Evolutionary conservation across 2,329 filamentous ascomycete species (phyloP).

Genomic region (Dactylonectria macrodidyma): DNA sequence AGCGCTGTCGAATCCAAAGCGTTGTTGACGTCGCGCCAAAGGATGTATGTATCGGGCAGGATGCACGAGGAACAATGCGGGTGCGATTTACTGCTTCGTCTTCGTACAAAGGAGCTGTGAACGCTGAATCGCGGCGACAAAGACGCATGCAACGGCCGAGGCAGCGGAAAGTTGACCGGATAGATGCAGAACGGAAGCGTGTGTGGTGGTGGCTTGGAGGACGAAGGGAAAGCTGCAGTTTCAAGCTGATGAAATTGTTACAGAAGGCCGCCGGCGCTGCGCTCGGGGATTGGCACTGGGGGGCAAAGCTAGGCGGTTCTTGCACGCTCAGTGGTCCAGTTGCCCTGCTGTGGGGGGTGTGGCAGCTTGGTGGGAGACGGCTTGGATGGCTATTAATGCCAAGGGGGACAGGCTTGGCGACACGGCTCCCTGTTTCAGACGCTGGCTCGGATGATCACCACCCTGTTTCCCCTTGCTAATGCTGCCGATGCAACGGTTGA

Average conservation of each 20-base stretch:
- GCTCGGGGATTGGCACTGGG: slow-evolving; percentile 34
- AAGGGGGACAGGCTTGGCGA: slow-evolving; percentile 21
- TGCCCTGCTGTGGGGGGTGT: slow-evolving; percentile 17
- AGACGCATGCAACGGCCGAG: background rate
- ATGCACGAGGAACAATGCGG: background rate
- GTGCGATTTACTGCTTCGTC: slow-evolving; percentile 8
- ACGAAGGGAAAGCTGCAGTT: slow-evolving; percentile 33
- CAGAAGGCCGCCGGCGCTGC: slow-evolving; percentile 32
- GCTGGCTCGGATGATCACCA: slow-evolving; percentile 27
- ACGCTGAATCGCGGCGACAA: slow-evolving; percentile 11
- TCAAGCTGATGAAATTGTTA: slow-evolving; percentile 47
- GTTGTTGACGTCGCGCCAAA: slow-evolving; percentile 30
- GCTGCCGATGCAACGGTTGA: slow-evolving; percentile 12
- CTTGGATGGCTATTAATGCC: slow-evolving; percentile 21
- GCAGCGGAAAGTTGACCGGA: background rate
- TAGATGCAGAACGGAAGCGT: slow-evolving; percentile 7
- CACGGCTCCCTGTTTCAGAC: slow-evolving; percentile 32
- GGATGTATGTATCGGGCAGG: slow-evolving; percentile 3
- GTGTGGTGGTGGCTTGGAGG: slow-evolving; percentile 20
- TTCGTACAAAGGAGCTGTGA: background rate
- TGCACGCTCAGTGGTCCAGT: slow-evolving; percentile 17
- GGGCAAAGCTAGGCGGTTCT: background rate
- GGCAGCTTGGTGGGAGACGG: slow-evolving; percentile 4
- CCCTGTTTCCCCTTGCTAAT: slow-evolving; percentile 17
- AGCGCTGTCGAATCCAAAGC: slow-evolving; percentile 25